These are phyloP conservation scores for Paecilomyces sp. DNA, from an alignment of 2,329 filamentous ascomycete species.

Conservation along the genomic window DNA sequence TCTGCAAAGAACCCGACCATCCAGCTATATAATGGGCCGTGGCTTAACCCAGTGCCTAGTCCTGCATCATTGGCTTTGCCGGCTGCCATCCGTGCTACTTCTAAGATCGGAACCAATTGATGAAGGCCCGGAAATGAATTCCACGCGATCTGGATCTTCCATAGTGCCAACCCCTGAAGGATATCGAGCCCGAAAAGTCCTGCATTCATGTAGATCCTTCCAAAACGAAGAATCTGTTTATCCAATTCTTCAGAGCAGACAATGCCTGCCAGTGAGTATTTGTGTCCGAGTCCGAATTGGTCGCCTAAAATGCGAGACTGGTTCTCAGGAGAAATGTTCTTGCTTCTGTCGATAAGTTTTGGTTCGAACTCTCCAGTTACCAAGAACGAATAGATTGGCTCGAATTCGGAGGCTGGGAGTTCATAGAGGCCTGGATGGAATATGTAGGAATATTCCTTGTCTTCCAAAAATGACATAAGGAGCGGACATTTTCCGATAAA, in stretches of 20 bases:
- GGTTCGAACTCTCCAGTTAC: slow-evolving; percentile 4
- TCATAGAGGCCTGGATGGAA: slow-evolving; percentile 1
- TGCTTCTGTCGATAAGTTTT: slow-evolving; percentile 3
- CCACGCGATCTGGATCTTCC: slow-evolving; percentile 15
- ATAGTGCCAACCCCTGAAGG: slow-evolving; percentile 4
- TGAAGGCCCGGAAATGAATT: slow-evolving; percentile 11
- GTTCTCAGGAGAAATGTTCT: not conserved
- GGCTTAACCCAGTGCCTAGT: not conserved
- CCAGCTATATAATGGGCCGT: slow-evolving; percentile 8
- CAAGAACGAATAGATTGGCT: slow-evolving; percentile 5
- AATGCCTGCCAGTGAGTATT: not conserved
- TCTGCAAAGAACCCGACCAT: slow-evolving; percentile 11
- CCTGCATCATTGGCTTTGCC: not conserved
- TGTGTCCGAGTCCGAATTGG: not conserved
- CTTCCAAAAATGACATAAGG: not conserved
- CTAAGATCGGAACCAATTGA: slow-evolving; percentile 7
- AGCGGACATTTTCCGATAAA: not conserved
- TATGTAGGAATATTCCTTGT: not conserved
- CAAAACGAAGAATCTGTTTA: slow-evolving; percentile 5
- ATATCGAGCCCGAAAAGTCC: slow-evolving; percentile 3
- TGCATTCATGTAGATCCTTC: slow-evolving; percentile 8
- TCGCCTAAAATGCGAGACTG: not conserved
- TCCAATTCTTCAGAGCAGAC: slow-evolving; percentile 1
- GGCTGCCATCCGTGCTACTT: not conserved
- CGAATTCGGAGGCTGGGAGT: not conserved